phyloP scores from a whole-genome alignment of 2,329 filamentous ascomycete genomes.

The Xylariaceae sp. region DNA sequence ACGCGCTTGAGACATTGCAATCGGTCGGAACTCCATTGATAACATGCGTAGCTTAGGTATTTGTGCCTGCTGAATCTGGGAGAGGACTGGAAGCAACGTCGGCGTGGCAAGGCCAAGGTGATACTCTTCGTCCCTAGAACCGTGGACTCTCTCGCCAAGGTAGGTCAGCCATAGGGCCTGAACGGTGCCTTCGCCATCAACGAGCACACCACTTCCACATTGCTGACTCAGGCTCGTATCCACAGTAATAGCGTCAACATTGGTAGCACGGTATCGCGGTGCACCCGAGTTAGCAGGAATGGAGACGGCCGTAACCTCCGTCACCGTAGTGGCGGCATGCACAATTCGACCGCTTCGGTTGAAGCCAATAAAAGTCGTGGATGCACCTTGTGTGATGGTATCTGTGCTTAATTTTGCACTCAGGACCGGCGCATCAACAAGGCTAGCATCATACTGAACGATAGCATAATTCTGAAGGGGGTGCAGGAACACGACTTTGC shows the following conservation, averaged over 20 bases:
- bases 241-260: slow-evolving; percentile 95
- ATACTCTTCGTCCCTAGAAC: slow-evolving; percentile 92
- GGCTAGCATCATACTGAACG: slow-evolving; percentile 88
- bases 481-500: slow-evolving; percentile 94
- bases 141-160: slow-evolving; percentile 84
- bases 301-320: slow-evolving; percentile 95
- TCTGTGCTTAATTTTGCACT: slow-evolving; percentile 83
- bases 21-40: slow-evolving; percentile 91
- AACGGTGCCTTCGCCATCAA: slow-evolving; percentile 88
- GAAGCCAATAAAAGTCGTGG: slow-evolving; percentile 97
- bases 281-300: slow-evolving; percentile 94
- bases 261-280: slow-evolving; percentile 91
- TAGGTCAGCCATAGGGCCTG: slow-evolving; percentile 98
- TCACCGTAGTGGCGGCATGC: slow-evolving; percentile 91
- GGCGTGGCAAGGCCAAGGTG: slow-evolving; percentile 91
- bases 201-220: slow-evolving; percentile 91
- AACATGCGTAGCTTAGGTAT: slow-evolving; percentile 86
- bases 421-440: slow-evolving; percentile 93
- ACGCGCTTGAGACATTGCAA: slow-evolving; percentile 95
- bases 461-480: slow-evolving; percentile 97
- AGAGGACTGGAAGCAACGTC: slow-evolving; percentile 85
- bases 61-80: slow-evolving; percentile 80
- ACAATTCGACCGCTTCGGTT: slow-evolving; percentile 95
- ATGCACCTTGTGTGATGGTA: slow-evolving; percentile 88
- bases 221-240: slow-evolving; percentile 91